A percentile compares a stretch with the other conserved stretches of the same genome.
phyloP scores from a whole-genome alignment of 2,329 filamentous ascomycete species.

The Penicillium sp. region DNA sequence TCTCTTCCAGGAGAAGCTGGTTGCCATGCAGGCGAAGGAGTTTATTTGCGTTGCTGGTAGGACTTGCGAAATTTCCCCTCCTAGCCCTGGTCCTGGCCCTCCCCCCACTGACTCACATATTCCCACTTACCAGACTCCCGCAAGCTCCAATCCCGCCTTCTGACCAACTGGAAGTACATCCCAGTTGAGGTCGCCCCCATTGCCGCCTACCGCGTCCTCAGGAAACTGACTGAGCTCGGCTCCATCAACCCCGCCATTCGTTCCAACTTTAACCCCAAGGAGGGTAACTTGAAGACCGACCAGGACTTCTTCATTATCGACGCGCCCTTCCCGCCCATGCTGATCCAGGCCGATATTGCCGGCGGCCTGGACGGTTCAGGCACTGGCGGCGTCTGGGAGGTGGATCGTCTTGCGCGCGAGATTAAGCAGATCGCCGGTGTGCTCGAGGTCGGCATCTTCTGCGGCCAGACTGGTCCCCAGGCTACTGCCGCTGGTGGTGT shows the following conservation, averaged over 20 bases:
- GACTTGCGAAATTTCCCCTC: slow-evolving; percentile 27
- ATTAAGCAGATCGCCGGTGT: slow-evolving; percentile 86
- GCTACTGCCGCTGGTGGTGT: slow-evolving; percentile 63
- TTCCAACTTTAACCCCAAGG: slow-evolving; percentile 73
- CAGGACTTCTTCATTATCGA: slow-evolving; percentile 91
- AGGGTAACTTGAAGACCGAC: slow-evolving; percentile 82
- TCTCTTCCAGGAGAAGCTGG: slow-evolving; percentile 95
- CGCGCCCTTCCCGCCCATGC: slow-evolving; percentile 78
- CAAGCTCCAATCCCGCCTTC: slow-evolving; percentile 79
- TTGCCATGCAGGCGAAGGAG: slow-evolving; percentile 79
- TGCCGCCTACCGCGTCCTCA: slow-evolving; percentile 76
- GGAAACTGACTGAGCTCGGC: slow-evolving; percentile 73
- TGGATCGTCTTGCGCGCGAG: slow-evolving; percentile 71
- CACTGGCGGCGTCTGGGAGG: slow-evolving; percentile 75
- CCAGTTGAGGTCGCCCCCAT: slow-evolving; percentile 93
- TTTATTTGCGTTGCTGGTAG: slow-evolving; percentile 85
- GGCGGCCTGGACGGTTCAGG: slow-evolving; percentile 57
- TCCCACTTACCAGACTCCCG: slow-evolving; percentile 69
- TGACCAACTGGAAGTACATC: slow-evolving; percentile 77
- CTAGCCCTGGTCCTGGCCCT: too few species aligned
- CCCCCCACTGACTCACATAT: not conserved
- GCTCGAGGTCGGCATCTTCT: slow-evolving; percentile 89
- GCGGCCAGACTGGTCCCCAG: slow-evolving; percentile 76
- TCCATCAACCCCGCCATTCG: slow-evolving; percentile 72
- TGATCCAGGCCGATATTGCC: slow-evolving; percentile 63